Conservation (phyloP, 768 basidiomycete genomes). For the Lactarius quietus region DNA sequence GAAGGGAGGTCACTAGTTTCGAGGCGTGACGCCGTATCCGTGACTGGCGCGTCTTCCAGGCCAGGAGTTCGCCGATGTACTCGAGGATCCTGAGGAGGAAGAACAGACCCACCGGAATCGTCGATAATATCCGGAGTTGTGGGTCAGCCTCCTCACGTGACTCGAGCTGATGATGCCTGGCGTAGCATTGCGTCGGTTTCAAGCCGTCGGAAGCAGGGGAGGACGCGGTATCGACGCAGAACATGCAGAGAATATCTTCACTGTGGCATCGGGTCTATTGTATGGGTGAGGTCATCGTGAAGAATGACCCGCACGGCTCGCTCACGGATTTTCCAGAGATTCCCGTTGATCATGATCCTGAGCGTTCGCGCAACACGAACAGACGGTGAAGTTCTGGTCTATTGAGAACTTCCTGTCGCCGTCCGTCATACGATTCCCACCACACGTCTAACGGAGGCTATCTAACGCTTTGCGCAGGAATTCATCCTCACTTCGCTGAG, state of each 20-base stretch:
- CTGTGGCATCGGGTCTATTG: constrained; percentile 92
- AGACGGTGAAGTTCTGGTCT: constrained; percentile 99
- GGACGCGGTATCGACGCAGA: constrained; percentile 27
- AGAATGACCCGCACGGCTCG: neutral
- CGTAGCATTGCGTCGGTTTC: constrained; percentile 32
- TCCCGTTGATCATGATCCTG: constrained; percentile 97
- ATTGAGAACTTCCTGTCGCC: constrained; percentile 99
- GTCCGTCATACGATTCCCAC: constrained; percentile 59
- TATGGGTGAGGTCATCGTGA: constrained; percentile 59
- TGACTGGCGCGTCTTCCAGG: constrained; percentile 65
- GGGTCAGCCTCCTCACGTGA: neutral
- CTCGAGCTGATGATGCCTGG: constrained; percentile 6
- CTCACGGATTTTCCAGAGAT: constrained; percentile 54
- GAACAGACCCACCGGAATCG: constrained; percentile 37
- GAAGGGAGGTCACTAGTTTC: constrained; percentile 81
- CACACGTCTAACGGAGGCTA: neutral
- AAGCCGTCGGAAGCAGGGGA: constrained; percentile 17
- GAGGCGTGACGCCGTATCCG: constrained; percentile 86
- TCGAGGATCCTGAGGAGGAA: constrained; percentile 43
- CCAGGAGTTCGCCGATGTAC: constrained; percentile 79
- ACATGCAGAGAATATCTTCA: constrained; percentile 96
- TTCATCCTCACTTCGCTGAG: constrained; percentile 87
- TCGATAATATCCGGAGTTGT: constrained; percentile 48
- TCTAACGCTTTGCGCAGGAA: constrained; percentile 50
- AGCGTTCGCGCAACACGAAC: constrained; percentile 93